These are phyloP conservation scores for Amyloporia xantha DNA, from an alignment of 768 basidiomycete genomes.

Conservation along the genomic window DNA sequence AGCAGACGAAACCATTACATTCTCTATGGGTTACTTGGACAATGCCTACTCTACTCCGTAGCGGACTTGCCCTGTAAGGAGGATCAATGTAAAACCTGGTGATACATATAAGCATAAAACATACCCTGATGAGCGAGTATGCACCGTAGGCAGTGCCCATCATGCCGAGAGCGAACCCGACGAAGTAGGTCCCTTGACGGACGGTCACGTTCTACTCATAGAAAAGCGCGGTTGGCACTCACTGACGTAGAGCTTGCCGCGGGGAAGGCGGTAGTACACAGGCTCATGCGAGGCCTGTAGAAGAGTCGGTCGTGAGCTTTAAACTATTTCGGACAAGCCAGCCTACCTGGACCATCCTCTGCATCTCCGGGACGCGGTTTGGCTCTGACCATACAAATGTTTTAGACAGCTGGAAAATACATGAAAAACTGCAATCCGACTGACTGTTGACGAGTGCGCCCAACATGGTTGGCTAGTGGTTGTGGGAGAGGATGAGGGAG, in stretches of 20 bases:
- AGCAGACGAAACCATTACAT: too few species aligned
- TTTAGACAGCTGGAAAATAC: too few species aligned
- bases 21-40: constrained; percentile 3
- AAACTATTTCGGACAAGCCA: background rate
- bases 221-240: constrained; percentile 14
- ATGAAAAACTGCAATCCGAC: too few species aligned
- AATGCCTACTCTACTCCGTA: constrained; percentile 13
- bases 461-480: constrained; percentile 47
- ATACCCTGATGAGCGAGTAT: constrained; percentile 38
- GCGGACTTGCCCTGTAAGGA: constrained; percentile 22
- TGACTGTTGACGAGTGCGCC: constrained; percentile 61
- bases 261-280: constrained; percentile 54
- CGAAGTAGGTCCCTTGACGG: constrained; percentile 45
- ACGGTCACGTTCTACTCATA: too few species aligned
- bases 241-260: constrained; percentile 63
- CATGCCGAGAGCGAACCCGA: constrained; percentile 49
- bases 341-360: constrained; percentile 59
- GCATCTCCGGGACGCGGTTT: constrained; percentile 59
- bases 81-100: too few species aligned
- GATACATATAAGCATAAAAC: background rate
- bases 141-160: constrained; percentile 44
- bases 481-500: constrained; percentile 10
- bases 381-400: too few species aligned
- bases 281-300: constrained; percentile 37
- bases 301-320: background rate